Evolutionary conservation across 2,329 filamentous ascomycete genomes (phyloP).

Genomic region (Ophiostoma perfectum): DNA sequence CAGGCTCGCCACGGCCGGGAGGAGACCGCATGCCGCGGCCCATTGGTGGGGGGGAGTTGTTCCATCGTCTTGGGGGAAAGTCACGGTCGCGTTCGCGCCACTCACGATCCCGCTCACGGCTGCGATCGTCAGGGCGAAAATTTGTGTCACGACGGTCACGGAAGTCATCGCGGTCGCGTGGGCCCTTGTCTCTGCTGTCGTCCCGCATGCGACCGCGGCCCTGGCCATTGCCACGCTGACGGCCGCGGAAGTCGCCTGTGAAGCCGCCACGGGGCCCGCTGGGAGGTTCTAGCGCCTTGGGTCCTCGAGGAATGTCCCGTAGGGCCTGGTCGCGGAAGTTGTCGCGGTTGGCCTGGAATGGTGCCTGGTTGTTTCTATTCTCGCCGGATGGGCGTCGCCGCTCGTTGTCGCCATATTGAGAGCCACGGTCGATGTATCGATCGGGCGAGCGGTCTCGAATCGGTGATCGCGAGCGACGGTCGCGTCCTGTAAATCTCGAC

Average conservation of each 20-base stretch:
- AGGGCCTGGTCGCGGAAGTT: slow-evolving; percentile 50
- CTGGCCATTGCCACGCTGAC: slow-evolving; percentile 51
- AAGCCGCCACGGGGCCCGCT: slow-evolving; percentile 63
- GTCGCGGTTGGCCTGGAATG: slow-evolving; percentile 58
- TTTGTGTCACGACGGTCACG: slow-evolving; percentile 48
- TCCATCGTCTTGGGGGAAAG: slow-evolving; percentile 51
- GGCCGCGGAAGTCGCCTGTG: slow-evolving; percentile 58
- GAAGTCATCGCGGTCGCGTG: slow-evolving; percentile 56
- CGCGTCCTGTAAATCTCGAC: slow-evolving; percentile 54
- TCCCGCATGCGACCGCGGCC: slow-evolving; percentile 58
- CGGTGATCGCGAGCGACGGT: slow-evolving; percentile 58
- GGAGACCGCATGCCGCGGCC: slow-evolving; percentile 42
- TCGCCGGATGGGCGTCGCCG: slow-evolving; percentile 62
- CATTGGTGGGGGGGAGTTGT: slow-evolving; percentile 45
- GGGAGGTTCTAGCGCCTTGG: slow-evolving; percentile 70
- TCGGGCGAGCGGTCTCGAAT: slow-evolving; percentile 63
- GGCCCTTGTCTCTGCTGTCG: slow-evolving; percentile 52
- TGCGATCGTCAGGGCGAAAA: slow-evolving; percentile 48
- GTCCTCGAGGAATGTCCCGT: slow-evolving; percentile 73
- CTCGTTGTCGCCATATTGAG: slow-evolving; percentile 58
- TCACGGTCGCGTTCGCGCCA: slow-evolving; percentile 43
- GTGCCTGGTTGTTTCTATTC: slow-evolving; percentile 49
- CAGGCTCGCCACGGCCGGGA: slow-evolving; percentile 15
- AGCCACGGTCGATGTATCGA: slow-evolving; percentile 51
- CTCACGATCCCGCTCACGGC: slow-evolving; percentile 50